Evolutionary conservation across 768 basidiomycete species (phyloP).

Genomic region (Clathrus columnatus): DNA sequence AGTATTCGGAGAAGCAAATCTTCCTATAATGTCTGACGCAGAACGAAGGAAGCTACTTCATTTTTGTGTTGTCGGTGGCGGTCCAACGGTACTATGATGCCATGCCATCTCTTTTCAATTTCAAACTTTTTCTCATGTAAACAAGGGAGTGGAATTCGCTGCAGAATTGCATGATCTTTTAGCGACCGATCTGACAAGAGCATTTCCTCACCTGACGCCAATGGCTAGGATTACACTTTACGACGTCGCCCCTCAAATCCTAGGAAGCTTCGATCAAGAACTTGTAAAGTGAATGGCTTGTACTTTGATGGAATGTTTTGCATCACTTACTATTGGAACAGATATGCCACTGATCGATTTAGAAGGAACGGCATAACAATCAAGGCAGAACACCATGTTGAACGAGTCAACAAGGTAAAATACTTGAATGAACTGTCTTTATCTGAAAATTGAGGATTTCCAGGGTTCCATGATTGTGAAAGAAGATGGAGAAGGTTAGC

Average conservation of each 20-base stretch:
- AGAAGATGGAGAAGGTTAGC: conserved; percentile 60
- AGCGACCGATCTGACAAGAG: conserved; percentile 49
- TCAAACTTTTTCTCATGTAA: conserved; percentile 1
- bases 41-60: conserved; percentile 70
- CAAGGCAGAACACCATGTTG: conserved; percentile 65
- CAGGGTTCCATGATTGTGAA: conserved; percentile 62
- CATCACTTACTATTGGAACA: conserved; percentile 18
- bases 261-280: conserved; percentile 63
- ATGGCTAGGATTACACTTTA: conserved; percentile 69
- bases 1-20: conserved; percentile 83
- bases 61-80: conserved; percentile 77
- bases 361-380: conserved; percentile 67
- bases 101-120: conserved; percentile 4
- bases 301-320: neutral
- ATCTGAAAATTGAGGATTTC: neutral
- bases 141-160: conserved; percentile 73
- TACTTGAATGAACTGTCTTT: neutral
- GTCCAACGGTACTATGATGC: conserved; percentile 25
- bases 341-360: conserved; percentile 64
- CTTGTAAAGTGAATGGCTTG: conserved; percentile 41
- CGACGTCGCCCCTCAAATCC: conserved; percentile 72
- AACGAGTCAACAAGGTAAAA: conserved; percentile 50
- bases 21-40: conserved; percentile 65
- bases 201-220: conserved; percentile 56
- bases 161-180: conserved; percentile 77